phyloP scores from a whole-genome alignment of 1,284 basidiomycete species.

The Omphalotus olearius region DNA sequence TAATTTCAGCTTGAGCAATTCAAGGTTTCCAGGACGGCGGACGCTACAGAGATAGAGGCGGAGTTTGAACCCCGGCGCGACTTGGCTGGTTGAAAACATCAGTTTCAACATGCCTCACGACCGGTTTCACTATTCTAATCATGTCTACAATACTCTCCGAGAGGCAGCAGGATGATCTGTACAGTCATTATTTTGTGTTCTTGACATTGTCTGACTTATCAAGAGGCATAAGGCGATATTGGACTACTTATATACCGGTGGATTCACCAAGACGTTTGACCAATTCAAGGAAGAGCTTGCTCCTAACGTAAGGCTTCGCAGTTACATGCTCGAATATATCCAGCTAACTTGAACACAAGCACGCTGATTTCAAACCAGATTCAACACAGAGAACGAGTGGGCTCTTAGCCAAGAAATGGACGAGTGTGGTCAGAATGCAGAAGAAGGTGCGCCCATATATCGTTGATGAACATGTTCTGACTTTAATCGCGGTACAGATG shows the following conservation, averaged over 20 bases:
- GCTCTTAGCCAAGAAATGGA: conserved; percentile 81
- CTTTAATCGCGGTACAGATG: conserved; percentile 38
- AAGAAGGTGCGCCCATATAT: conserved; percentile 69
- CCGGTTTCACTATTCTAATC: conserved; percentile 1
- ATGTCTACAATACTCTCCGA: conserved; percentile 45
- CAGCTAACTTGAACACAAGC: conserved; percentile 2
- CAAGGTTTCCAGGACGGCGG: too few relatives aligned
- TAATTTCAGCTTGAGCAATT: too few relatives aligned
- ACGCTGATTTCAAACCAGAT: conserved; percentile 55
- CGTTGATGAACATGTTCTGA: not conserved
- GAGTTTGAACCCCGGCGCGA: too few relatives aligned
- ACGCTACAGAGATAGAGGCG: too few relatives aligned
- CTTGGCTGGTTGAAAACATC: too few relatives aligned
- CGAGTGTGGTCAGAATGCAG: conserved; percentile 73
- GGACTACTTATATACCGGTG: conserved; percentile 68
- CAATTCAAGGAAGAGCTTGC: conserved; percentile 55
- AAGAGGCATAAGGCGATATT: conserved; percentile 76
- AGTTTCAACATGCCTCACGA: conserved; percentile 6
- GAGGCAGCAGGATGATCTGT: conserved; percentile 77
- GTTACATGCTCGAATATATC: not conserved
- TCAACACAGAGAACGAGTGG: conserved; percentile 60
- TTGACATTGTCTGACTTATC: conserved; percentile 12
- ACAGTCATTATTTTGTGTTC: conserved; percentile 15
- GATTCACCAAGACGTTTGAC: conserved; percentile 57
- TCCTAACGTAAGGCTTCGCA: conserved; percentile 4